Conservation (phyloP, 2,329 filamentous ascomycete species). For the Ophiostoma australiae region DNA sequence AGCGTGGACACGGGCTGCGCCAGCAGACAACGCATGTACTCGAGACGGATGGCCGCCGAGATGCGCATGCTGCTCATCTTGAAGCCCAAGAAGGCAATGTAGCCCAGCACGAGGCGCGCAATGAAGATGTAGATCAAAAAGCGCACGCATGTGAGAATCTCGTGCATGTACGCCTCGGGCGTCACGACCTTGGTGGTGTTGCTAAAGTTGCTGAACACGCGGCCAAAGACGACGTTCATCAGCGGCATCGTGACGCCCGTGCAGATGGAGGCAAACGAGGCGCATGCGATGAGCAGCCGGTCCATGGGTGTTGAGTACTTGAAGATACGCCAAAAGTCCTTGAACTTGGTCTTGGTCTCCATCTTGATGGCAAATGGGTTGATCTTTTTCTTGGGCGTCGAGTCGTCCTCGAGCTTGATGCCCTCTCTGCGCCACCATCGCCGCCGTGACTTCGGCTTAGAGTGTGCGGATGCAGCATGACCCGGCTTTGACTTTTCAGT, state of each 20-base stretch:
- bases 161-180: conserved; percentile 30
- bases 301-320: conserved; percentile 51
- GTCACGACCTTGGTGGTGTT: conserved; percentile 30
- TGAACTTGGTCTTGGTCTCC: conserved; percentile 21
- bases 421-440: not conserved
- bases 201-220: conserved; percentile 34
- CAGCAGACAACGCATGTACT: conserved; percentile 60
- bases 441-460: not conserved
- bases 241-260: conserved; percentile 54
- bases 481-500: not conserved
- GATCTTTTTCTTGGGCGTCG: conserved; percentile 1
- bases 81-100: conserved; percentile 46
- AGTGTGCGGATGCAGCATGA: not conserved
- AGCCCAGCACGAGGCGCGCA: conserved; percentile 57
- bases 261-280: conserved; percentile 47
- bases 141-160: conserved; percentile 39
- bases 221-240: conserved; percentile 56
- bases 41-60: conserved; percentile 55
- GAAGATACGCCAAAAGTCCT: conserved; percentile 39
- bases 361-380: conserved; percentile 20
- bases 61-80: conserved; percentile 57
- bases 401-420: not conserved
- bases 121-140: conserved; percentile 68
- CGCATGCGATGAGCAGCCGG: conserved; percentile 43
- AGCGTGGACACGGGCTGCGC: conserved; percentile 61